Evolutionary conservation across 208 protist genomes (phyloP), one percentile per base, ranked within the genome.

Genomic region (Acanthamoeba triangularis): DNA sequence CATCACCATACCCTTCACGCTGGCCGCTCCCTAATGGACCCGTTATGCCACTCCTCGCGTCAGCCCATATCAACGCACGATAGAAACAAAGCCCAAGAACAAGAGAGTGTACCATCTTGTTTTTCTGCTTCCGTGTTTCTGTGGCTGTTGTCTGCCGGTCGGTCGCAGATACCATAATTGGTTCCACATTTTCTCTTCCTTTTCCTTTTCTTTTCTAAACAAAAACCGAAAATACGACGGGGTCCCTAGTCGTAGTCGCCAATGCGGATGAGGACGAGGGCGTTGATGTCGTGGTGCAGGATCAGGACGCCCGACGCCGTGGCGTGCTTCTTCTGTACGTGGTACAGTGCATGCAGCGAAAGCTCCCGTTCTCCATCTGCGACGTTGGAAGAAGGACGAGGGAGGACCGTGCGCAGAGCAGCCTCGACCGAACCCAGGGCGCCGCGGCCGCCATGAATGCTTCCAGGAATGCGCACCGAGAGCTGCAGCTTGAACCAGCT

Each of bases 1-100:
- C 90, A 94, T 56, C 14, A 94, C 61, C 69, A 94, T 59, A 35
- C 90, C 90, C n/a, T 94, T 94, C 67, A 94, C 90, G 44, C 90
- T 94, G 4, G 37, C 52, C 33, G 56, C 63, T 94, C 90, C 90
- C 90, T 91, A 14, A 33, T 41, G 25, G 16, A 65, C 7, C 25
- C 61, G 7, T 28, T 61, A 61, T 49, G 13, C 16, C 47, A 49
- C 3, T 8, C 20, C 20, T 28, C 20, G 0, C 5, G 54, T 16
- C 20, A 61, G 54, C 54, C 54, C 47, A 49, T 14, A 49, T 0
- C 47, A n/a, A n/a, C n/a, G n/a, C n/a, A n/a, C n/a, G n/a, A n/a
- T n/a, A n/a, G n/a, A n/a, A n/a, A n/a, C 8, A 14, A 49, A 49
- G 5, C 47, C 47, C 47, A 49, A n/a, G n/a, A n/a, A n/a, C n/a